Evolutionary conservation across 2,329 filamentous ascomycete genomes (phyloP).

Genomic region (Cladophialophora psammophila): DNA sequence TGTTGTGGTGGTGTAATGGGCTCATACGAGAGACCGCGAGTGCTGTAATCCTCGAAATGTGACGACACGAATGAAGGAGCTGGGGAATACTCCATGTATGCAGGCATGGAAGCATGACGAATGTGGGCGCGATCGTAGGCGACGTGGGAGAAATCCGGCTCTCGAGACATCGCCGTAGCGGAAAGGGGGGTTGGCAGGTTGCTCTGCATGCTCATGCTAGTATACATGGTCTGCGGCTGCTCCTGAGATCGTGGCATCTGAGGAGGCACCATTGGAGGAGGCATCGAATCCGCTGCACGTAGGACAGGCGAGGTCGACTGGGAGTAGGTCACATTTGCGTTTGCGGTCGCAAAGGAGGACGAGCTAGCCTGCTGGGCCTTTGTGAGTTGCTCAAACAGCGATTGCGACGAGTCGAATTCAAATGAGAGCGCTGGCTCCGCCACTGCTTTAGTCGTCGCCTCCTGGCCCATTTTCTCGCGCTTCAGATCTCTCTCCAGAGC

Average conservation of each 20-base stretch:
- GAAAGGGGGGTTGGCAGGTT: conserved; percentile 73
- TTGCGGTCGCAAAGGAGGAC: conserved; percentile 88
- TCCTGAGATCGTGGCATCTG: conserved; percentile 66
- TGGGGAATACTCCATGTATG: conserved; percentile 97
- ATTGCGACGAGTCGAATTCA: conserved; percentile 99
- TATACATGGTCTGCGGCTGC: conserved; percentile 75
- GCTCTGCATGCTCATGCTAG: conserved; percentile 72
- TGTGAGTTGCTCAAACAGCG: conserved; percentile 98
- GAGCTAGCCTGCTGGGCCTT: conserved; percentile 99
- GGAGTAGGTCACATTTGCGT: conserved; percentile 70
- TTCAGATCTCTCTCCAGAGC: conserved; percentile 96
- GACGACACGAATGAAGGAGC: conserved; percentile 99
- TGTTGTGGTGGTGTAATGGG: conserved; percentile 96
- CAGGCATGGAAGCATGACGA: conserved; percentile 97
- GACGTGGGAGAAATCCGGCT: conserved; percentile 80
- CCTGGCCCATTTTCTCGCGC: conserved; percentile 99
- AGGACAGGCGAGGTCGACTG: conserved; percentile 89
- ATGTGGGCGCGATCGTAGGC: conserved; percentile 92
- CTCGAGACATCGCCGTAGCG: conserved; percentile 78
- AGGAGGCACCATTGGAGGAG: conserved; percentile 82
- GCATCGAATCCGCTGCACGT: conserved; percentile 92
- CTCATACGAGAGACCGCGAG: conserved; percentile 93
- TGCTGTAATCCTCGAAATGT: conserved; percentile 97
- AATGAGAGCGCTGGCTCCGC: conserved; percentile 97
- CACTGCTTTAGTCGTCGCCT: conserved; percentile 94